Evolutionary conservation across 495 filamentous ascomycete species (phyloP).

Genomic region (Neurospora sublineolata): DNA sequence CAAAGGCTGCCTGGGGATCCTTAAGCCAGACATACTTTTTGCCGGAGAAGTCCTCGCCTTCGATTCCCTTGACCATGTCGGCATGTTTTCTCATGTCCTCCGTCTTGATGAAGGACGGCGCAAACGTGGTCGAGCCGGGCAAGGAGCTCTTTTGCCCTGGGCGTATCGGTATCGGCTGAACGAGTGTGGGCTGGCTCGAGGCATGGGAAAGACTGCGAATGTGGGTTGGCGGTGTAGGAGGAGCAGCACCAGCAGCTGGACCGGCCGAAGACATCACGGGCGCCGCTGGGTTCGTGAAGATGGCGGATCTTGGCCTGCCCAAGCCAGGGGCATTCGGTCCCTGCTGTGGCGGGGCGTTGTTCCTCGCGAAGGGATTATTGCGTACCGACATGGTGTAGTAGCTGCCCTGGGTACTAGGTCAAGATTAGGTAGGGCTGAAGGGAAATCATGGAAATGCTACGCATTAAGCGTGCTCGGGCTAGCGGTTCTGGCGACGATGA

Average conservation of each 20-base stretch:
- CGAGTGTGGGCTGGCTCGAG: slow-evolving; percentile 15
- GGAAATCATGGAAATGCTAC: slow-evolving; percentile 12
- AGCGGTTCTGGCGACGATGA: not conserved
- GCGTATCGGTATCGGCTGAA: slow-evolving; percentile 19
- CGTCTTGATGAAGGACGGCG: slow-evolving; percentile 85
- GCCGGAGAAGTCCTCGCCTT: slow-evolving; percentile 97
- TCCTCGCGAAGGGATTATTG: slow-evolving; percentile 64
- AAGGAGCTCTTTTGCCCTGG: slow-evolving; percentile 43
- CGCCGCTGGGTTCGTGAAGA: slow-evolving; percentile 45
- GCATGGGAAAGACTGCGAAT: slow-evolving; percentile 35
- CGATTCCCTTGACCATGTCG: slow-evolving; percentile 64
- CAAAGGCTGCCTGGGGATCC: slow-evolving; percentile 76
- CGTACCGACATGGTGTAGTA: slow-evolving; percentile 38
- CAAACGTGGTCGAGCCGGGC: slow-evolving; percentile 64
- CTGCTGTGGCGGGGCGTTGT: slow-evolving; percentile 45
- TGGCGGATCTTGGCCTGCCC: slow-evolving; percentile 59
- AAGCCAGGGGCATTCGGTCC: slow-evolving; percentile 37
- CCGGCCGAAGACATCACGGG: slow-evolving; percentile 17
- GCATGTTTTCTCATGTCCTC: slow-evolving; percentile 56
- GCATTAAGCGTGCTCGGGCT: slow-evolving; percentile 4
- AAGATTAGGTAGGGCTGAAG: not conserved
- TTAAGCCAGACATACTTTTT: slow-evolving; percentile 96
- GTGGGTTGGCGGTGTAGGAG: slow-evolving; percentile 22
- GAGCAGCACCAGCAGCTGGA: slow-evolving; percentile 7
- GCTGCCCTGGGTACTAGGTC: not conserved